A percentile compares a stretch with the other conserved stretches of the same genome.
phyloP scores from a whole-genome alignment of 176 grass and related monocot species.

The Ampelocalamus luodianensis region DNA sequence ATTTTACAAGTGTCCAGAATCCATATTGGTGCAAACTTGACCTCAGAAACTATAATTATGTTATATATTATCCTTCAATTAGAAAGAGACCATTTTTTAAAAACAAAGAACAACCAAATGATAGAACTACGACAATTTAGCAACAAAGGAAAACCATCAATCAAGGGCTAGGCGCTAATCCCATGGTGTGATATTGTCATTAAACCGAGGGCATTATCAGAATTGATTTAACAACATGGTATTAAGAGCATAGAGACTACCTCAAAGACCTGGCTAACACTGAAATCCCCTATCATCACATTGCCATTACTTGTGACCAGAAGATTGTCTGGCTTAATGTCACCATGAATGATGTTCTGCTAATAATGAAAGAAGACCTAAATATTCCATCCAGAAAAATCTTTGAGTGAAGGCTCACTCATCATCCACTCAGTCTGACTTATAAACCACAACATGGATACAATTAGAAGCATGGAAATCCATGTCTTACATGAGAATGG shows the following conservation, averaged over 20 bases:
- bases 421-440: background rate
- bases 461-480: background rate
- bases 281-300: constrained; percentile 89
- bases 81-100: background rate
- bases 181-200: background rate
- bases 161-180: background rate
- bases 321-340: constrained; percentile 83
- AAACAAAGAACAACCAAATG: background rate
- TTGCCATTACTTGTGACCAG: constrained; percentile 62
- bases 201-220: background rate
- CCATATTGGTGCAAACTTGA: background rate
- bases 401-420: background rate
- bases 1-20: background rate
- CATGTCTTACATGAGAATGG: constrained; percentile 79
- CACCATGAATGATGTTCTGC: constrained; percentile 80
- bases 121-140: background rate
- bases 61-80: background rate
- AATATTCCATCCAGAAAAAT: background rate
- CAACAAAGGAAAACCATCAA: background rate
- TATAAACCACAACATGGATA: background rate
- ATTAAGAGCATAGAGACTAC: constrained; percentile 41
- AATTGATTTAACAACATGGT: background rate
- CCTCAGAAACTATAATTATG: constrained; percentile 1
- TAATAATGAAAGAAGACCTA: constrained; percentile 13
- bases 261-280: constrained; percentile 86